A percentile compares a stretch with the other conserved stretches of the same genome.
Evolutionary conservation across 2,329 filamentous ascomycete species (phyloP).

Genomic region (Epichloe festucae): DNA sequence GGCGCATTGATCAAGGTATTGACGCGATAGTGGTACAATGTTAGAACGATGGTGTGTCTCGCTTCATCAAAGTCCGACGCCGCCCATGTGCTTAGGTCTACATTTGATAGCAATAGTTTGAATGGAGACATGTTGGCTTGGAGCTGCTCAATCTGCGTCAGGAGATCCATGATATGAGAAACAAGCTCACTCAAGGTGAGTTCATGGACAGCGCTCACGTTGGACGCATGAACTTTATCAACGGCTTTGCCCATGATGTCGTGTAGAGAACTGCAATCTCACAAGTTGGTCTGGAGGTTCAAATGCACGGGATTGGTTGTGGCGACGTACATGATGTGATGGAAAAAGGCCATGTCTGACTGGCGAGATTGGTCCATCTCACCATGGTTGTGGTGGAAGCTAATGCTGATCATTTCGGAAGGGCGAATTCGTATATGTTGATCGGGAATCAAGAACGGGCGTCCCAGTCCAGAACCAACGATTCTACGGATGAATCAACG

Average conservation of each 20-base stretch:
- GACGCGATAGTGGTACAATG: slow-evolving; percentile 6
- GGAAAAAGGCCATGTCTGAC: slow-evolving; percentile 9
- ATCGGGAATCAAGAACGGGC: slow-evolving; percentile 10
- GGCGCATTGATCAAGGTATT: slow-evolving; percentile 4
- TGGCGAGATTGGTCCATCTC: slow-evolving; percentile 1
- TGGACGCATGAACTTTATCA: slow-evolving; percentile 11
- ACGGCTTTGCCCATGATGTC: slow-evolving; percentile 10
- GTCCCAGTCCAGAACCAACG: slow-evolving; percentile 11
- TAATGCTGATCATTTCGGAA: neutral
- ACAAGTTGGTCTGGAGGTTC: neutral
- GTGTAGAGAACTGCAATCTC: slow-evolving; percentile 9
- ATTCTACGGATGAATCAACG: slow-evolving; percentile 5
- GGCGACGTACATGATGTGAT: slow-evolving; percentile 8
- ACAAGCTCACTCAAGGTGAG: slow-evolving; percentile 7
- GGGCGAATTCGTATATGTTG: slow-evolving; percentile 7
- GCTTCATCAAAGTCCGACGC: slow-evolving; percentile 3
- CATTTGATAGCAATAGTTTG: slow-evolving; percentile 4
- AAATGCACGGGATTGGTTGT: neutral
- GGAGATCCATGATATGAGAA: slow-evolving; percentile 9
- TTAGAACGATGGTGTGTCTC: slow-evolving; percentile 6
- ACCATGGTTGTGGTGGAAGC: neutral
- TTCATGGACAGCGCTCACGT: slow-evolving; percentile 7
- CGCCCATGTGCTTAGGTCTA: slow-evolving; percentile 4
- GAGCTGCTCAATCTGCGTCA: slow-evolving; percentile 10
- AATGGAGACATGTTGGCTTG: slow-evolving; percentile 2